Percentiles rank a stretch among this genome's conserved stretches.
Evolutionary conservation across 805 yeast species (phyloP).

Genomic region (Candida vaughaniae): DNA sequence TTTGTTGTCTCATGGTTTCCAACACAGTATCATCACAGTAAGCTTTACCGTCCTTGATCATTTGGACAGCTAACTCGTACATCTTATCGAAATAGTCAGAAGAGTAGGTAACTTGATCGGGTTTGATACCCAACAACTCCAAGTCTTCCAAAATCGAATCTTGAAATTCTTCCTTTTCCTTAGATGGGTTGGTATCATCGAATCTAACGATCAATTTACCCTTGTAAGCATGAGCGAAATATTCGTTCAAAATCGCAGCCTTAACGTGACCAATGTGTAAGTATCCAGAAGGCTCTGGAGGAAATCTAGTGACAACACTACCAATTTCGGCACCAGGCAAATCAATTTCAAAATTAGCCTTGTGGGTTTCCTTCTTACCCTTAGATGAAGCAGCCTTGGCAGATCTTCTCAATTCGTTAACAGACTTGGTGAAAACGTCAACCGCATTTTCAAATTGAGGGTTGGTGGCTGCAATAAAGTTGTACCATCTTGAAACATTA

Average conservation of each 20-base stretch:
- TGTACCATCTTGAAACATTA: constrained; percentile 93
- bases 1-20: constrained; percentile 96
- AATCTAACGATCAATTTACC: constrained; percentile 96
- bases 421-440: constrained; percentile 63
- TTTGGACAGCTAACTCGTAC: constrained; percentile 80
- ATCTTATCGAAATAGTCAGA: constrained; percentile 91
- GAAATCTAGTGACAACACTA: constrained; percentile 97
- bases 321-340: constrained; percentile 90
- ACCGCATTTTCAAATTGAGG: constrained; percentile 67
- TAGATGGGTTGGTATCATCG: constrained; percentile 97
- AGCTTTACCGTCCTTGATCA: constrained; percentile 95
- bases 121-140: constrained; percentile 85
- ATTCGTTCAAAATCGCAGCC: constrained; percentile 95
- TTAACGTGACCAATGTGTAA: constrained; percentile 99
- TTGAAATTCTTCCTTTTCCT: constrained; percentile 93
- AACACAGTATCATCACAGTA: constrained; percentile 96
- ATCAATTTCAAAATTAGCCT: constrained; percentile 93
- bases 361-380: constrained; percentile 82
- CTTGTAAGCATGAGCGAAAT: constrained; percentile 92
- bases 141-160: constrained; percentile 93
- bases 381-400: constrained; percentile 47
- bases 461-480: constrained; percentile 60
- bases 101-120: constrained; percentile 83
- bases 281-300: constrained; percentile 99
- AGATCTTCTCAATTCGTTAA: constrained; percentile 68